Base-by-base conservation (phyloP, 2,329 filamentous ascomycete genomes). In the Aspergillus neotritici region DNA sequence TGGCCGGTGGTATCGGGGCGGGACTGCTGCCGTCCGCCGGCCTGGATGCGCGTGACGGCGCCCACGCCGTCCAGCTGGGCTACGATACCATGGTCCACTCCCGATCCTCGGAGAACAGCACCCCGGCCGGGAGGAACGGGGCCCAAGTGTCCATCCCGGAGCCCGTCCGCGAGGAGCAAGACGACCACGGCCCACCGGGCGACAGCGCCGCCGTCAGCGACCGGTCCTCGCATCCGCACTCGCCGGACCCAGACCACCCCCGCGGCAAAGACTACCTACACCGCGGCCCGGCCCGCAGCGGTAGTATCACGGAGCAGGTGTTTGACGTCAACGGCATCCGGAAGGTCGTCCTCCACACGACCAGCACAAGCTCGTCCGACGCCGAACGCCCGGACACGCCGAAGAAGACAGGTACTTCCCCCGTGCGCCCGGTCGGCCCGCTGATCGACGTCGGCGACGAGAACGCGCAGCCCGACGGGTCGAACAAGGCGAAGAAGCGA, bases 221-320 rank as follows among this genome's bases (percentile, higher is more conserved):
- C 14, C 43, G 37, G 8, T 62, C 59, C 3, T 47, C 44, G 14
- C 54, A 57, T 28, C 53, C 53, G n/a, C 53, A 42, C 2, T 34
- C 50, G 1, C 50, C 49, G 13, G 50, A 56, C 15, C 43, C 21
- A 2, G 52, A 56, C 6, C 38, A 38, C 14, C 31, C 39, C 34
- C 44, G 62, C 54, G 41, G 60, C 52, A 56, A 38, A 25, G 49
- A 52, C 21, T 67, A 67, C 31, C 56, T 61, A 13, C 66, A 66
- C 38, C 69, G 69, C 29, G 72, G 76, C 7, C 71, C 74, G 4
- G 81, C 82, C 5, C 75, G 84, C 44, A 87, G 82, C 53, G 86
- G 86, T 21, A 87, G 83, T 60, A 87, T 90, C 54, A 88, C 85
- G 0, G 85, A 90, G 64, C 86, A 85, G 48, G 72, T 86, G n/a